A percentile compares a stretch with the other conserved stretches of the same genome.
phyloP scores from a whole-genome alignment of 305 asterid genomes.

The Fraxinus velutina region DNA sequence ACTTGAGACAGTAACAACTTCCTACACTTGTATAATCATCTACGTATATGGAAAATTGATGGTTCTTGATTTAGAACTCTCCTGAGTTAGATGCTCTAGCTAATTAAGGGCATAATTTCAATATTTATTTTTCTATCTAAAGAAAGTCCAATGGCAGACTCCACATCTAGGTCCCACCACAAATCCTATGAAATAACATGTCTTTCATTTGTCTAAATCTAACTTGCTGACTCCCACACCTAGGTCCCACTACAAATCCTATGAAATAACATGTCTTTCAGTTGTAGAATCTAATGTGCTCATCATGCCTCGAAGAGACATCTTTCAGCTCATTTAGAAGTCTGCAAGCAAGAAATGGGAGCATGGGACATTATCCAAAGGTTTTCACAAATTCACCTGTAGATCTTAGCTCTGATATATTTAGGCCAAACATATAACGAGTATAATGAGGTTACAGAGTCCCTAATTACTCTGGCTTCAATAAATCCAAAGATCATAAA shows the following conservation, averaged over 20 bases:
- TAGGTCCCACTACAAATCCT: neutral
- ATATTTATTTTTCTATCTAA: neutral
- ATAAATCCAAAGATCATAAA: slow-evolving; percentile 1
- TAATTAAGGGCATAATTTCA: neutral
- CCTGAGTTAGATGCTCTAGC: neutral
- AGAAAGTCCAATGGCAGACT: neutral
- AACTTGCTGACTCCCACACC: neutral
- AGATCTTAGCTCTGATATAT: neutral
- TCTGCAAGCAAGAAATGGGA: neutral
- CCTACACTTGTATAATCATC: neutral
- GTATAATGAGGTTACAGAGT: slow-evolving; percentile 11
- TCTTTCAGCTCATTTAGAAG: neutral
- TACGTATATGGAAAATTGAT: neutral
- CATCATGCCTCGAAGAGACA: neutral
- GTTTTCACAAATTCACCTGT: neutral
- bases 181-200: neutral
- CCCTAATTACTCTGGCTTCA: neutral
- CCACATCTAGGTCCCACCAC: neutral
- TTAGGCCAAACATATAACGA: neutral
- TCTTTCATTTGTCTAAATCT: neutral
- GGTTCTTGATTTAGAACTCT: neutral
- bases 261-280: neutral
- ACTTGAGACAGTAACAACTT: neutral
- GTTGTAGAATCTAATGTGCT: neutral
- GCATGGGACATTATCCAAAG: neutral